Evolutionary conservation across 164 flowering plant genomes (phyloP).

Genomic region (Protea cynaroides): DNA sequence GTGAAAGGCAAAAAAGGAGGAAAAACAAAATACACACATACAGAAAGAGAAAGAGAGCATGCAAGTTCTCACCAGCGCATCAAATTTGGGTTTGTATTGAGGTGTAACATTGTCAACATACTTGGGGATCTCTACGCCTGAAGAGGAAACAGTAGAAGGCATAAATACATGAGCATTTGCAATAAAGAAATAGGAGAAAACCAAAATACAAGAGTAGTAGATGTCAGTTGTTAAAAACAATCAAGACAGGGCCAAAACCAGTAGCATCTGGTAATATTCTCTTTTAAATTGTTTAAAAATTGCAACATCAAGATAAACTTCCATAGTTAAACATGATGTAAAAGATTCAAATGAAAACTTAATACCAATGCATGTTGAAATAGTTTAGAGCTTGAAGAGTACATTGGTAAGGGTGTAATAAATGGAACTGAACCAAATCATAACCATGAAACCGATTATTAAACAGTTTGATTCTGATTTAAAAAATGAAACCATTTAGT

Average conservation of each 20-base stretch:
- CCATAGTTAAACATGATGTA: no score
- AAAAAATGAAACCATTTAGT: no score
- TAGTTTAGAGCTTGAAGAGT: no score
- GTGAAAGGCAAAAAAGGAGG: not conserved
- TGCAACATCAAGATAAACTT: no score
- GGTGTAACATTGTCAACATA: conserved; percentile 87
- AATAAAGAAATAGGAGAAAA: not conserved
- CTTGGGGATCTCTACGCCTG: conserved; percentile 81
- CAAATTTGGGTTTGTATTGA: conserved; percentile 83
- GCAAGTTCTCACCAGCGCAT: conserved; percentile 58
- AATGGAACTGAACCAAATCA: no score
- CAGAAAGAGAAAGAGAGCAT: not conserved
- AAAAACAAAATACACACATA: not conserved
- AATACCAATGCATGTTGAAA: no score
- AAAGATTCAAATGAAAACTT: no score
- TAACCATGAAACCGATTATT: no score
- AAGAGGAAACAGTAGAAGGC: conserved; percentile 9
- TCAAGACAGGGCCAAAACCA: not conserved
- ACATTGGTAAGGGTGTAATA: no score
- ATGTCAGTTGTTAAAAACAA: not conserved
- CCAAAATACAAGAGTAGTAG: not conserved
- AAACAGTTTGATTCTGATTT: no score
- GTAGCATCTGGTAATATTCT: no score
- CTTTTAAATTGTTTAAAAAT: no score
- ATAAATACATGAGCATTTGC: not conserved